phyloP scores from a whole-genome alignment of 768 basidiomycete genomes.

The Lepiota brunneoincarnata region DNA sequence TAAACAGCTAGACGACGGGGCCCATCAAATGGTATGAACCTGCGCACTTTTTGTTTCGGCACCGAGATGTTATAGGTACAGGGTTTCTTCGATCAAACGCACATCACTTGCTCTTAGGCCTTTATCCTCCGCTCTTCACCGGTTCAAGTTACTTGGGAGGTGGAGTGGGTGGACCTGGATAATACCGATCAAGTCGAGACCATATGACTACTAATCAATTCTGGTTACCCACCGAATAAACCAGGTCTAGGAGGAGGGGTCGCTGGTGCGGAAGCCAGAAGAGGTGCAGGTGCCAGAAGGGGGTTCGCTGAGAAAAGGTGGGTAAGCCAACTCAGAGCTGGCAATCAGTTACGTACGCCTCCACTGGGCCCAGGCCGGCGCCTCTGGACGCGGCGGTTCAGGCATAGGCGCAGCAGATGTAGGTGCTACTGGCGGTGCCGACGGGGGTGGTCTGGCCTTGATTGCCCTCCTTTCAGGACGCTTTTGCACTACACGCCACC shows the following conservation, averaged over 20 bases:
- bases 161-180: constrained; percentile 28
- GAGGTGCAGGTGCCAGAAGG: constrained; percentile 47
- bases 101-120: neutral
- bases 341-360: constrained; percentile 51
- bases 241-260: constrained; percentile 56
- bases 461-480: constrained; percentile 50
- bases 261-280: constrained; percentile 33
- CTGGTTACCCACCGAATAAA: constrained; percentile 54
- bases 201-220: neutral
- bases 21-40: neutral
- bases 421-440: constrained; percentile 34
- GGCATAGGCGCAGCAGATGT: constrained; percentile 36
- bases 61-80: neutral
- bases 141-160: constrained; percentile 24
- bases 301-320: constrained; percentile 54
- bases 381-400: constrained; percentile 45
- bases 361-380: constrained; percentile 87
- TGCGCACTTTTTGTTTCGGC: neutral
- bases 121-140: neutral
- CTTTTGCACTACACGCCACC: constrained; percentile 74
- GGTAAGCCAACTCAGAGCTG: neutral
- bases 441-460: constrained; percentile 36
- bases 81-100: constrained; percentile 1
- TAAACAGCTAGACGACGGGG: neutral
- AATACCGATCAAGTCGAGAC: neutral